These are phyloP conservation scores for Cryptosporidium viatorum DNA, from an alignment of 169 alveolate species.

Conservation along the genomic window DNA sequence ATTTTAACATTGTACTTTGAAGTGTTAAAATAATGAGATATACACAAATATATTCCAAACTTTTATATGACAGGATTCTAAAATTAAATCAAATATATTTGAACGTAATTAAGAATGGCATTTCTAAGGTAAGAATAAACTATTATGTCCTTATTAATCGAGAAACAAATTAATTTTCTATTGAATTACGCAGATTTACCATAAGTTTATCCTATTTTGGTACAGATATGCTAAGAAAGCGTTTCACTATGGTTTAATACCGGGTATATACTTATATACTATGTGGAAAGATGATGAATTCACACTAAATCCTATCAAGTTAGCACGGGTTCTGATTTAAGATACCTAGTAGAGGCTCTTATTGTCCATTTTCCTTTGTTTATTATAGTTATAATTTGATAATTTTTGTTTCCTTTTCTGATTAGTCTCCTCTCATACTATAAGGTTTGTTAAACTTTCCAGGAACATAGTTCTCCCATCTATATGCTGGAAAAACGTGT, in stretches of 20 bases:
- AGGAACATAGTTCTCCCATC: constrained; percentile 80
- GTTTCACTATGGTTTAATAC: constrained; percentile 48
- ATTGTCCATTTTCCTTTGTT: not conserved
- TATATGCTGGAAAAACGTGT: constrained; percentile 83
- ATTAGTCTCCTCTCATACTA: constrained; percentile 26
- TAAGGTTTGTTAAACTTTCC: constrained; percentile 69
- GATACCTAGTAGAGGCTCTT: not conserved
- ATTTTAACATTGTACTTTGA: not conserved
- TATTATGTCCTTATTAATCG: not conserved
- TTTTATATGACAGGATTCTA: not conserved
- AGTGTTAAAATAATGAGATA: not conserved
- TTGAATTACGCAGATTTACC: constrained; percentile 18
- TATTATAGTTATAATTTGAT: not conserved
- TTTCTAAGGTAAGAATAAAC: constrained; percentile 40
- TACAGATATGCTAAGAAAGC: constrained; percentile 25
- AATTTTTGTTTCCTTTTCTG: not conserved
- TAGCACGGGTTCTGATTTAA: constrained; percentile 14
- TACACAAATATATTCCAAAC: not conserved
- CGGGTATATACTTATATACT: constrained; percentile 21
- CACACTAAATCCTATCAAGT: constrained; percentile 29
- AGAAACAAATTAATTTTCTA: not conserved
- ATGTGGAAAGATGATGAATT: constrained; percentile 46
- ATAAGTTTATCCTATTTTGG: constrained; percentile 5
- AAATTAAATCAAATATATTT: constrained; percentile 1
- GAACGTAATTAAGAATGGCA: not conserved